These are phyloP conservation scores for Leccinum pellstonianum DNA, from an alignment of 768 basidiomycete species.

Conservation along the genomic window DNA sequence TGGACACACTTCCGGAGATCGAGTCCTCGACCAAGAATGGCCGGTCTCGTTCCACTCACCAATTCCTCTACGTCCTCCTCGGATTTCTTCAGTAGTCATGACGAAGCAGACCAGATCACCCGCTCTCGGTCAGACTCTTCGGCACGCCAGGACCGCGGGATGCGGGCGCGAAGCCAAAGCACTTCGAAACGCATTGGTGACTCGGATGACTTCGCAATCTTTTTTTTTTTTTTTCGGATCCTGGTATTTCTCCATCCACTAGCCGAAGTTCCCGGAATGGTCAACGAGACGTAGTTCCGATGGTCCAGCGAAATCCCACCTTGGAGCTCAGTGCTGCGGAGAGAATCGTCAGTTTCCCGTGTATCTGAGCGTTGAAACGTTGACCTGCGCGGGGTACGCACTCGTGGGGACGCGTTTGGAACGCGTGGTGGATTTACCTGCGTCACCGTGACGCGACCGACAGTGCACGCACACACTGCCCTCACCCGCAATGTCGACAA, in stretches of 20 bases:
- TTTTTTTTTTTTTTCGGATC: constrained; percentile 30
- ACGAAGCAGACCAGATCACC: constrained; percentile 23
- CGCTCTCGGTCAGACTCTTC: constrained; percentile 38
- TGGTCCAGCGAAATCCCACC: constrained; percentile 20
- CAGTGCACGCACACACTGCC: no score
- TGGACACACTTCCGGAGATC: constrained; percentile 68
- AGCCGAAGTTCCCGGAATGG: constrained; percentile 34
- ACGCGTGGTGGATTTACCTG: constrained; percentile 18
- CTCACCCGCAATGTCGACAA: no score
- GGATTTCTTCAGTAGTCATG: constrained; percentile 19
- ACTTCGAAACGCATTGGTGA: constrained; percentile 53
- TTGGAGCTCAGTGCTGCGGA: constrained; percentile 63
- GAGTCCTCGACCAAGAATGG: constrained; percentile 29
- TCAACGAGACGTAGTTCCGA: constrained; percentile 18
- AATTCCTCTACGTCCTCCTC: constrained; percentile 36
- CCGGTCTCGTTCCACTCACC: constrained; percentile 32
- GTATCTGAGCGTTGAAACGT: no score
- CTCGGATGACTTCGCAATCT: constrained; percentile 73
- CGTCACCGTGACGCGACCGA: constrained; percentile 28
- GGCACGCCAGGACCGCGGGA: constrained; percentile 27
- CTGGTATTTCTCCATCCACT: constrained; percentile 30
- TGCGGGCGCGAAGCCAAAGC: constrained; percentile 31
- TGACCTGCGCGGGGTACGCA: no score
- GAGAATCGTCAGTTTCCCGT: constrained; percentile 40
- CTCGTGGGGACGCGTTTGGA: no score